Evolutionary conservation across 352 stramenopile genomes (phyloP).

Genomic region (Globisporangium radiosum): DNA sequence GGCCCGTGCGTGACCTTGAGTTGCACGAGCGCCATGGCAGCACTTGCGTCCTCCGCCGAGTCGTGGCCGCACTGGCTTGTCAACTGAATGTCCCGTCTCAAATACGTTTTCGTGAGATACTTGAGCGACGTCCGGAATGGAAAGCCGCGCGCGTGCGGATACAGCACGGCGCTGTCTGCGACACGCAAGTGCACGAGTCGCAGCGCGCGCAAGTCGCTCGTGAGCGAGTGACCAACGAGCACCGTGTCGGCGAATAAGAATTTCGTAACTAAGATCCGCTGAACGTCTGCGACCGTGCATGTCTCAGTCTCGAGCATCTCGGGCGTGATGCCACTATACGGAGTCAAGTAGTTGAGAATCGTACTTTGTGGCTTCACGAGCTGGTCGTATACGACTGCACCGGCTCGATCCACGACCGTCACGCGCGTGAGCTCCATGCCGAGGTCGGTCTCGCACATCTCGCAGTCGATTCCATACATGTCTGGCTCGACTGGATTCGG

Average conservation of each 20-base stretch:
- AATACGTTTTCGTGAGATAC: constrained; percentile 76
- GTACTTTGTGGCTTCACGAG: constrained; percentile 78
- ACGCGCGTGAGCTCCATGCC: constrained; percentile 80
- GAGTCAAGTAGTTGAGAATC: constrained; percentile 88
- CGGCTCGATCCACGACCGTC: constrained; percentile 59
- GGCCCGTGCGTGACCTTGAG: constrained; percentile 65
- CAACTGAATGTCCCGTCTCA: constrained; percentile 74
- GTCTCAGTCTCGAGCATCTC: constrained; percentile 58
- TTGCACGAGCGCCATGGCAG: constrained; percentile 69
- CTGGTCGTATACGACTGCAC: constrained; percentile 71
- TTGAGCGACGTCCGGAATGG: constrained; percentile 82
- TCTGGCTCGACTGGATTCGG: background rate
- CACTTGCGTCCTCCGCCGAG: constrained; percentile 74
- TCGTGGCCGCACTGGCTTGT: constrained; percentile 61
- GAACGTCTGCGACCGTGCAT: constrained; percentile 63
- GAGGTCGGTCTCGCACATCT: constrained; percentile 87
- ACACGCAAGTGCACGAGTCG: constrained; percentile 66
- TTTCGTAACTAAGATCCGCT: constrained; percentile 40
- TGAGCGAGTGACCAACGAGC: constrained; percentile 83
- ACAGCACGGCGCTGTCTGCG: constrained; percentile 78
- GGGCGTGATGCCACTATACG: constrained; percentile 85
- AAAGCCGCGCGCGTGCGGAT: constrained; percentile 77
- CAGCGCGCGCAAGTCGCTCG: constrained; percentile 76
- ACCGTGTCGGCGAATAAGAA: constrained; percentile 74
- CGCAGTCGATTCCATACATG: constrained; percentile 81